These are phyloP conservation scores for Aspergillus spinulosporus DNA, from an alignment of 2,329 filamentous ascomycete genomes.

Conservation along the genomic window DNA sequence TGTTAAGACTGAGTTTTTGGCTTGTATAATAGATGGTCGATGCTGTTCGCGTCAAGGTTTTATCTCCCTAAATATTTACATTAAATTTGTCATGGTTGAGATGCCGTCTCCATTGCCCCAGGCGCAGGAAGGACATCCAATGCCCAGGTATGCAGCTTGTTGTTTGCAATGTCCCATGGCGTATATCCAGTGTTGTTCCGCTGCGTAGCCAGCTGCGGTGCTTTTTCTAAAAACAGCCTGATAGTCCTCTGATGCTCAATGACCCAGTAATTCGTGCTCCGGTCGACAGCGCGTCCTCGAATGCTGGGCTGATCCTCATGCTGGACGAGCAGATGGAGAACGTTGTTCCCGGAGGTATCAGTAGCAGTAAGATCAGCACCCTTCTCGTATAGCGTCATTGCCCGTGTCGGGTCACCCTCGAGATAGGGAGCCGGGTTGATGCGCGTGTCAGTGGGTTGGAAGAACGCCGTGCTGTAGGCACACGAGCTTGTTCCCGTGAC, in stretches of 20 bases:
- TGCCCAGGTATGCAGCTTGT: not conserved
- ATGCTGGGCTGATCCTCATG: not conserved
- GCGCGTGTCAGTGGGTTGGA: not conserved
- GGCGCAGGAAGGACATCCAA: not conserved
- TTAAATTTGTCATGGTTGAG: too few relatives aligned
- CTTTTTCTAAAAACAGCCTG: not conserved
- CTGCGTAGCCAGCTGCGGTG: not conserved
- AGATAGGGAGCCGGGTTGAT: not conserved
- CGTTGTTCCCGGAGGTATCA: not conserved
- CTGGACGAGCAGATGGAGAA: not conserved
- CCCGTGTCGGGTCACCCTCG: not conserved
- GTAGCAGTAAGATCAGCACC: not conserved
- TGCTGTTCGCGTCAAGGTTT: too few relatives aligned
- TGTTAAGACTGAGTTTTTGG: not conserved
- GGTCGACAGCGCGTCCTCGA: too few relatives aligned
- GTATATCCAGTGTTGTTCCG: not conserved
- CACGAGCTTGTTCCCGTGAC: constrained; percentile 14
- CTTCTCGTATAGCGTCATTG: not conserved
- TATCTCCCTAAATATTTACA: too few relatives aligned
- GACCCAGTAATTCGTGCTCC: not conserved
- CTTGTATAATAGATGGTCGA: not conserved
- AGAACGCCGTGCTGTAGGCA: too few relatives aligned
- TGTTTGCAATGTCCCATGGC: not conserved
- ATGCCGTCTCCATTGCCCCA: not conserved
- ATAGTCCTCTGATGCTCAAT: not conserved